Percentiles rank a stretch among this genome's conserved stretches.
Conservation (phyloP, 129 eudicot genomes). For the Chrysanthemum seticuspe region DNA sequence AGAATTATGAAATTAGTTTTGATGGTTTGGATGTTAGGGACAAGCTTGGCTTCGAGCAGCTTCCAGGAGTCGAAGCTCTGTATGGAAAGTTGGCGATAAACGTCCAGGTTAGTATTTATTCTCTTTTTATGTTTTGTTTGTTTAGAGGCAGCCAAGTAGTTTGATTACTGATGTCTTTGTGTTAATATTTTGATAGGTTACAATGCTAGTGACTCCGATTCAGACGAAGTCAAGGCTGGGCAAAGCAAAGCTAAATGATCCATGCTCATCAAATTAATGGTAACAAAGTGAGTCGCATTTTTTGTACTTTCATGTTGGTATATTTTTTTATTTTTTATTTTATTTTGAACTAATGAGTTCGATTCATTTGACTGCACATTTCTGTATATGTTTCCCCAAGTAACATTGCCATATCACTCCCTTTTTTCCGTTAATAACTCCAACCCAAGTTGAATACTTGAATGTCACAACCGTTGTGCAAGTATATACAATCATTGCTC, state of each 20-base stretch:
- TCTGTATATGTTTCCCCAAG: neutral
- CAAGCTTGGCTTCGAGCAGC: conserved; percentile 65
- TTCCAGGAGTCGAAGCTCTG: conserved; percentile 38
- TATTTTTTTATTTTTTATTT: neutral
- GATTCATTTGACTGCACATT: conserved; percentile 12
- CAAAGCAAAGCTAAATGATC: conserved; percentile 24
- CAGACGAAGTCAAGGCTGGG: conserved; percentile 35
- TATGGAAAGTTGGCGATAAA: conserved; percentile 39
- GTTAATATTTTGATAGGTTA: conserved; percentile 30
- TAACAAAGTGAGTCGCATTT: conserved; percentile 20
- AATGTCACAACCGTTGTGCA: too few species aligned
- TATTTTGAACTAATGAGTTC: conserved; percentile 4
- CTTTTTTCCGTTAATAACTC: too few species aligned
- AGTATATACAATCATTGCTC: too few species aligned
- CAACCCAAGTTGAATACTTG: too few species aligned
- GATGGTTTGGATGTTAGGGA: conserved; percentile 49
- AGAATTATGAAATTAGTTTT: conserved; percentile 16
- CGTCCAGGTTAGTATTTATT: conserved; percentile 31
- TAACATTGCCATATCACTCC: too few species aligned
- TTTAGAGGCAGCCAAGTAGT: conserved; percentile 4
- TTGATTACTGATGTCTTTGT: conserved; percentile 18
- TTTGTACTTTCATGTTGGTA: conserved; percentile 1
- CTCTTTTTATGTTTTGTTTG: neutral
- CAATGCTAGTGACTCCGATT: conserved; percentile 42
- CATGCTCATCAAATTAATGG: conserved; percentile 10